phyloP scores from a whole-genome alignment of 345 rosid species.

The Arabis hirsuta region DNA sequence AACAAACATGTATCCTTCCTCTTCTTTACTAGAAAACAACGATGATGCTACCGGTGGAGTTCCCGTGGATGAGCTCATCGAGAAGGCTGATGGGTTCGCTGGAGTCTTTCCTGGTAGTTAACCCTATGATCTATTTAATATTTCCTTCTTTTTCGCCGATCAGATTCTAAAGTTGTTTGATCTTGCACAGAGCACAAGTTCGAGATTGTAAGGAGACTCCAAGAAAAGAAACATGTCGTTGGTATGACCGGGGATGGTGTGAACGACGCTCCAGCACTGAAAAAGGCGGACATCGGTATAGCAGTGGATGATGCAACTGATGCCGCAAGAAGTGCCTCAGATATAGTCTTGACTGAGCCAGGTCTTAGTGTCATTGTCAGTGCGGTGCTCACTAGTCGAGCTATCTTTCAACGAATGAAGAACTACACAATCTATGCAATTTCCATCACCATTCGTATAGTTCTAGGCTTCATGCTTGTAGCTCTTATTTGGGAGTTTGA shows the following conservation, averaged over 20 bases:
- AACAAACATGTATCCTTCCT: slow-evolving; percentile 93
- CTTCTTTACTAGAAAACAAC: slow-evolving; percentile 73
- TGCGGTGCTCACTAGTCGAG: slow-evolving; percentile 91
- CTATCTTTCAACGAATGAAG: slow-evolving; percentile 95
- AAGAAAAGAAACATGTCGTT: slow-evolving; percentile 82
- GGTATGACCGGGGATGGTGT: slow-evolving; percentile 99
- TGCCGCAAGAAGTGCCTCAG: slow-evolving; percentile 90
- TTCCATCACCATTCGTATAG: slow-evolving; percentile 88
- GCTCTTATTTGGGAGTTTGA: slow-evolving; percentile 69
- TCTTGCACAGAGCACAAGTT: slow-evolving; percentile 79
- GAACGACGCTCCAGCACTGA: slow-evolving; percentile 92
- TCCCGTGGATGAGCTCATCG: slow-evolving; percentile 81
- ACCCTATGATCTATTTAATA: neutral
- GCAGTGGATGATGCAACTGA: slow-evolving; percentile 97
- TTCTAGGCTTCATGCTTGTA: slow-evolving; percentile 82
- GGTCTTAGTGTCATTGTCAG: slow-evolving; percentile 89
- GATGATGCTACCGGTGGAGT: slow-evolving; percentile 59
- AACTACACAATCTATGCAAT: slow-evolving; percentile 93
- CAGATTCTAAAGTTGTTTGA: neutral
- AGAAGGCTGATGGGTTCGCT: slow-evolving; percentile 95
- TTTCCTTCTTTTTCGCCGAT: neutral
- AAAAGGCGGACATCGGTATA: slow-evolving; percentile 92
- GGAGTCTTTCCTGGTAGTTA: slow-evolving; percentile 86
- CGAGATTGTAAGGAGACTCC: slow-evolving; percentile 88
- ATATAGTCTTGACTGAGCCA: slow-evolving; percentile 90